Evolutionary conservation across 139 green algal genomes (phyloP), one percentile per base, ranked within the genome.

Genomic region (Closterium sp.): DNA sequence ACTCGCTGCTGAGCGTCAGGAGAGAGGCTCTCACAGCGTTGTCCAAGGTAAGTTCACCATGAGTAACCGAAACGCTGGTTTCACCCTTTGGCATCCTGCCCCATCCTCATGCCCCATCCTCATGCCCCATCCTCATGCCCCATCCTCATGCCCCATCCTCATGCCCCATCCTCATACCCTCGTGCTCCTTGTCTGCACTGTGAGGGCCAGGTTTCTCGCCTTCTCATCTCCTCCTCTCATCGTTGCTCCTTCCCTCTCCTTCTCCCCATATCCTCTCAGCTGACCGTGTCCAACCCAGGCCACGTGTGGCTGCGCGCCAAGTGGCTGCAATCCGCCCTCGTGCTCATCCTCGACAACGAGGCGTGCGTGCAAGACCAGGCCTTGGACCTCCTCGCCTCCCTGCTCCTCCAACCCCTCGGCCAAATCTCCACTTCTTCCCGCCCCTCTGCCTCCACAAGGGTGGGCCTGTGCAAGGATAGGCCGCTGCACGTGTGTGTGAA

Each of bases 261-360:
- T 89, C 85, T 21, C 86, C 66, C 30, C 3, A 2, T 84, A 10
- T 21, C 32, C 30, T 33, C 31, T 30, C 31, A 43, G 55, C 7
- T 89, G 32, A 33, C 28, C 31, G 19, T 85, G 86, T 85, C n/a
- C 7, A 55, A 35, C 28, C 66, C n/a, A 32, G 86, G 55, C 8
- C 31, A 31, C 66, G 30, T 85, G 30, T 89, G 31, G 55, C 25
- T 89, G 30, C 66, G 31, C 66, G 7, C 30, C 32, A 87, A 84
- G 19, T 92, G 90, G 90, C 86, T 93, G 35, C n/a, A 33, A 12
- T 35, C 87, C 25, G 87, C 34, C 6, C 90, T 93, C 28, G 85
- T 87, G 23, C 90, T 93, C 34, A 31, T 33, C 19, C 25, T 93
- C 25, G 90, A 93, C 87, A 84, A n/a, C 25, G 90, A 93, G 38